These are phyloP conservation scores for Echinosophora koreensis DNA, from an alignment of 306 rosid species.

Conservation along the genomic window DNA sequence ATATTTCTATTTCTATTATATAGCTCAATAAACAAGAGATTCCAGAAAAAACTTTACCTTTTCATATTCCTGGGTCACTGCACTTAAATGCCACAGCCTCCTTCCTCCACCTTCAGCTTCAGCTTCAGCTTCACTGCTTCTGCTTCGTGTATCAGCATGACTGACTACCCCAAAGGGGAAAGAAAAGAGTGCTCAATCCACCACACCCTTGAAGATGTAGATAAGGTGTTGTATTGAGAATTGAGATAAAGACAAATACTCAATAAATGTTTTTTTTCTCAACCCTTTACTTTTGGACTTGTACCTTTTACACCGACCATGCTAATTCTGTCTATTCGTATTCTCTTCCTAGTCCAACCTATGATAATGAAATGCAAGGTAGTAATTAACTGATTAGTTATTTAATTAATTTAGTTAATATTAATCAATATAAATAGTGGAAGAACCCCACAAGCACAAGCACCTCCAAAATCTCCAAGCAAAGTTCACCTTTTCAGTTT, in stretches of 20 bases:
- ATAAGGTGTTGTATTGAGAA: conserved; percentile 12
- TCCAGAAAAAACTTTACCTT: no score
- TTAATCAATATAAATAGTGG: not conserved
- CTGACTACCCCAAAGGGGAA: not conserved
- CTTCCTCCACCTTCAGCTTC: not conserved
- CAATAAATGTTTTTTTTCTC: conserved; percentile 48
- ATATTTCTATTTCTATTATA: no score
- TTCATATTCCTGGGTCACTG: not conserved
- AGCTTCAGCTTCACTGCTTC: not conserved
- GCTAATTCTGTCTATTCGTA: not conserved
- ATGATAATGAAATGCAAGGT: conserved; percentile 10
- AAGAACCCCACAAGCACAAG: conserved; percentile 42
- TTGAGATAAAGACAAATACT: not conserved
- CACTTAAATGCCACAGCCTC: not conserved
- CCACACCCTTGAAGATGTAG: conserved; percentile 7
- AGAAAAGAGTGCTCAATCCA: not conserved
- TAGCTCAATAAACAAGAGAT: no score
- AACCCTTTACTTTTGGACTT: conserved; percentile 40
- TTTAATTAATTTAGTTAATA: no score
- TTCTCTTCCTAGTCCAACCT: conserved; percentile 34
- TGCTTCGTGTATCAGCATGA: not conserved
- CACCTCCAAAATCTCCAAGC: conserved; percentile 40
- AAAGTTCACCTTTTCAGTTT: conserved; percentile 50
- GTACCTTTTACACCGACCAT: conserved; percentile 27
- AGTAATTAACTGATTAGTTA: not conserved